Evolutionary conservation across 2,329 filamentous ascomycete genomes (phyloP).

Genomic region (Aspergillus chevalieri): DNA sequence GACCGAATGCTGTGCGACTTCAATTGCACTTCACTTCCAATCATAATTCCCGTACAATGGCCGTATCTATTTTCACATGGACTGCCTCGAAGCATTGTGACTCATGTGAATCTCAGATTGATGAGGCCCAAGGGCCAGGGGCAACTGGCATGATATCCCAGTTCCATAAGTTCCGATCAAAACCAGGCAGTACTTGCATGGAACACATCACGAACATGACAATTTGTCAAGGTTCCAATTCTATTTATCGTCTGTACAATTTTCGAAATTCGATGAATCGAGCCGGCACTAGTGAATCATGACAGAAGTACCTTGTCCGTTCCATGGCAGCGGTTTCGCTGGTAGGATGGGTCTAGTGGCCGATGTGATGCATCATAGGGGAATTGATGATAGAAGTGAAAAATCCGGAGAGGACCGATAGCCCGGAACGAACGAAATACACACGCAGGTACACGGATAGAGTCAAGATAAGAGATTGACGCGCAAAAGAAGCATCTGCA

Average conservation of each 20-base stretch:
- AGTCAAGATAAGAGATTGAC: too few species aligned
- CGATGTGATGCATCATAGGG: not conserved
- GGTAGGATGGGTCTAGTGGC: not conserved
- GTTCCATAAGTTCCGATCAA: not conserved
- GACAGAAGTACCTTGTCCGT: too few species aligned
- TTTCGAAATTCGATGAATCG: not conserved
- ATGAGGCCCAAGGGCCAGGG: not conserved
- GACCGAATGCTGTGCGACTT: too few species aligned
- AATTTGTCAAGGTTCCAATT: not conserved
- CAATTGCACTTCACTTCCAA: too few species aligned
- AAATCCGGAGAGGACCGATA: not conserved
- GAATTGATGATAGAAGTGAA: not conserved
- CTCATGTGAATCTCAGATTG: not conserved
- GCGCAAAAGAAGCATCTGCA: too few species aligned
- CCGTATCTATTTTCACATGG: too few species aligned
- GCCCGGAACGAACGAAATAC: too few species aligned
- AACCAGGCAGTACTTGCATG: not conserved
- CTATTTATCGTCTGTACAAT: not conserved
- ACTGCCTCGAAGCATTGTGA: too few species aligned
- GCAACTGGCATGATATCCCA: not conserved
- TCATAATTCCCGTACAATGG: too few species aligned
- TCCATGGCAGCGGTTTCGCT: too few species aligned
- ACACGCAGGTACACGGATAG: too few species aligned
- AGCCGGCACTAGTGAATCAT: not conserved
- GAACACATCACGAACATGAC: not conserved